Base-by-base conservation (phyloP, 805 yeast genomes). In the Candida railenensis region DNA sequence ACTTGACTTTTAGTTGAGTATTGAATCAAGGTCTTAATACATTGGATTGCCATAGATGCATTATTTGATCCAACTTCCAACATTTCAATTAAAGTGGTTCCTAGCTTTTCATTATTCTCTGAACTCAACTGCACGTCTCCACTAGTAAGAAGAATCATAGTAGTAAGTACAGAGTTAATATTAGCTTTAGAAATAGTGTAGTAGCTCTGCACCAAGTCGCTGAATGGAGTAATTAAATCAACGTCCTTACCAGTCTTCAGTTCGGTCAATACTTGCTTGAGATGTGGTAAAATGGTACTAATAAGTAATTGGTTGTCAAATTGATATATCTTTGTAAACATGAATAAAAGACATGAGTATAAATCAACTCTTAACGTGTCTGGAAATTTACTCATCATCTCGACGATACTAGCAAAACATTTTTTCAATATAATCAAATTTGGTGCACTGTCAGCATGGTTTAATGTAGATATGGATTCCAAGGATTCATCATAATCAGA, bases 331-430 rank as follows among this genome's bases (percentile, higher is more conserved):
- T 74, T 71, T 4, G 85, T 79, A 47, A 86, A 77, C 4, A 85
- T 74, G 54, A 76, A 83, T 20, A 91, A 63, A 34, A 87, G 56
- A 55, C 96, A 84, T 0, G 91, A 77, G 57, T 80, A 81, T 22
- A 92, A 66, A 60, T 92, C 98, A 11, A 71, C 63, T 53, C 80
- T 80, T 40, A 89, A 85, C 16, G 85, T 73, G 21, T 73, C 80
- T 0, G 95, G 92, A 54, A 91, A 82, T 30, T 68, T 69, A 14
- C 73, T 73, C 19, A 82, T 74, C 83, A 87, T 85, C 5, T 71
- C 79, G n/a, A 82, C 78, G 19, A 87, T 67, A 1, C 77, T 71
- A 14, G 65, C 68, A 47, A 79, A 78, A 4, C 77, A 69, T 46
- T 71, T 77, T 57, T 73, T 81, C 49, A 81, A 64, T 32, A 80